These are phyloP conservation scores for Ormosia semicastrata DNA, from an alignment of 306 rosid genomes.

Conservation along the genomic window DNA sequence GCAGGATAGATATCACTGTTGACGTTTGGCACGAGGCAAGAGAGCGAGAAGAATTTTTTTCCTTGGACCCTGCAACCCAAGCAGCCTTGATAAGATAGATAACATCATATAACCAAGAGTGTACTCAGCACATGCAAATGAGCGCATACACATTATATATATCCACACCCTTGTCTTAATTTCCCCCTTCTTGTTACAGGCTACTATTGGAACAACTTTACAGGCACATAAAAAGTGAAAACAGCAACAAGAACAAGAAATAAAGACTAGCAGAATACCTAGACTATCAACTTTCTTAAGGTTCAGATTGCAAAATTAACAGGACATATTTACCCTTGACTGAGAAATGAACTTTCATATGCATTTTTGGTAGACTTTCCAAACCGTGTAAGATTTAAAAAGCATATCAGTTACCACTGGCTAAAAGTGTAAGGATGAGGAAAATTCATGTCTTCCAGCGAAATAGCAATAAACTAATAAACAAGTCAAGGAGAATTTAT, in stretches of 20 bases:
- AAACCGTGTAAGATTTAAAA: neutral
- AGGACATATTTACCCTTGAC: neutral
- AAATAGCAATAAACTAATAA: neutral
- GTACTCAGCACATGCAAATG: neutral
- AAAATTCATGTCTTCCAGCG: neutral
- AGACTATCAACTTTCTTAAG: neutral
- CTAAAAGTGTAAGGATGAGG: neutral
- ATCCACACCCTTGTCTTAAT: neutral
- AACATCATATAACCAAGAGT: neutral
- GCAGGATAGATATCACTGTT: constrained; percentile 30
- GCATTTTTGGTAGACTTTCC: neutral
- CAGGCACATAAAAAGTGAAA: neutral
- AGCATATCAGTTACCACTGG: neutral
- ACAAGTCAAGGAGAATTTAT: neutral
- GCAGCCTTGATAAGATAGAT: constrained; percentile 28
- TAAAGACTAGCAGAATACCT: constrained; percentile 1
- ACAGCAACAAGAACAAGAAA: neutral
- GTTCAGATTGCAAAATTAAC: constrained; percentile 2
- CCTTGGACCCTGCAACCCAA: constrained; percentile 86
- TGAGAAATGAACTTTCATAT: neutral
- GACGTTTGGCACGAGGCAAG: constrained; percentile 63
- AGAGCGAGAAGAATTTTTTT: constrained; percentile 86
- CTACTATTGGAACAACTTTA: neutral
- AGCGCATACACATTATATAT: neutral
- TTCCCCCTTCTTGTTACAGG: neutral